These are phyloP conservation scores for Ogataea sp. DNA, from an alignment of 805 yeast genomes.

Conservation along the genomic window DNA sequence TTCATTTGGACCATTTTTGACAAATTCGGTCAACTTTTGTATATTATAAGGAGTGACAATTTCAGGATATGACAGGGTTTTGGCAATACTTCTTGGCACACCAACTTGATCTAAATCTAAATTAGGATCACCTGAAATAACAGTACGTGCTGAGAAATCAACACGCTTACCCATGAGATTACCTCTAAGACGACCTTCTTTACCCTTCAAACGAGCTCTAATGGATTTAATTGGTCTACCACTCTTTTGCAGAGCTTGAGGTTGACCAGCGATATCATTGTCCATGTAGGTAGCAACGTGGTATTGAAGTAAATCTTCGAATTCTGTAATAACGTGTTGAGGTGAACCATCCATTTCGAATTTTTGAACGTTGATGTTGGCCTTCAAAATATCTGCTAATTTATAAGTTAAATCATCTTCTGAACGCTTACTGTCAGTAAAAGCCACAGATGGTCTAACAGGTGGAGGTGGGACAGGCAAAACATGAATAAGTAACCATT, in stretches of 20 bases:
- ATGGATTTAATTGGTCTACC: constrained; percentile 98
- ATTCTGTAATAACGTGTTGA: constrained; percentile 94
- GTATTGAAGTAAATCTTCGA: constrained; percentile 89
- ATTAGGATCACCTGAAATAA: constrained; percentile 98
- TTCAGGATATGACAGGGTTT: constrained; percentile 93
- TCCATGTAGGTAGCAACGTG: constrained; percentile 99
- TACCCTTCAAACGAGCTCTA: constrained; percentile 99
- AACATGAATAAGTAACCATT: constrained; percentile 97
- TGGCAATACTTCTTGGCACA: constrained; percentile 94
- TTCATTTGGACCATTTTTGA: constrained; percentile 97
- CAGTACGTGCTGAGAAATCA: constrained; percentile 97
- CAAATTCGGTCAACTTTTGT: constrained; percentile 85
- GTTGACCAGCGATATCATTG: constrained; percentile 99
- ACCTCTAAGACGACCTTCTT: constrained; percentile 98
- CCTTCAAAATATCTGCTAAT: constrained; percentile 92
- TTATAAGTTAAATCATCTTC: constrained; percentile 98
- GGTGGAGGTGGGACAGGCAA: constrained; percentile 99
- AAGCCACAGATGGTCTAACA: constrained; percentile 96
- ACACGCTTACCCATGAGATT: constrained; percentile 99
- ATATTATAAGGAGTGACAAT: constrained; percentile 96
- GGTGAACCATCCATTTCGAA: constrained; percentile 99
- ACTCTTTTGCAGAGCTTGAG: constrained; percentile 96
- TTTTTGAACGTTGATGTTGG: constrained; percentile 94
- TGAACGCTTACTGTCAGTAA: constrained; percentile 96
- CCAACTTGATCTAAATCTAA: constrained; percentile 97